Percentiles rank a stretch among this genome's conserved stretches.
These are phyloP conservation scores for Ogataea sp. DNA, from an alignment of 805 yeast species.

Conservation along the genomic window DNA sequence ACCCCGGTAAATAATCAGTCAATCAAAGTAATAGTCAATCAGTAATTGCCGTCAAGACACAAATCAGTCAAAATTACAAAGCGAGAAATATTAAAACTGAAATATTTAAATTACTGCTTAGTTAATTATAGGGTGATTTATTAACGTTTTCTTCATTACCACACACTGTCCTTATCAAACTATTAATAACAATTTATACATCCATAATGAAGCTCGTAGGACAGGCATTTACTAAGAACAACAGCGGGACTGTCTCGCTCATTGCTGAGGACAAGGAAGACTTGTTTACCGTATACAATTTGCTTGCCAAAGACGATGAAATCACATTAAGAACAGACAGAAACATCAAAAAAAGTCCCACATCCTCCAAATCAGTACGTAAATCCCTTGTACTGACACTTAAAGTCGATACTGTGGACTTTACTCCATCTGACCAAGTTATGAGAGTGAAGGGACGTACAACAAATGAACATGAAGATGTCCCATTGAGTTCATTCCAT, in stretches of 20 bases:
- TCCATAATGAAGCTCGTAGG: slow-evolving; percentile 45
- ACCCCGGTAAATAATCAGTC: not conserved
- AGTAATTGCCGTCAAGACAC: too few relatives aligned
- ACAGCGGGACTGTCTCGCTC: slow-evolving; percentile 56
- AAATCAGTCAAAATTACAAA: too few relatives aligned
- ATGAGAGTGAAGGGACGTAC: slow-evolving; percentile 80
- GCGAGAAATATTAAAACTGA: too few relatives aligned
- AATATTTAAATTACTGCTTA: too few relatives aligned
- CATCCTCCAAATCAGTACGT: slow-evolving; percentile 31
- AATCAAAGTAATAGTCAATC: too few relatives aligned
- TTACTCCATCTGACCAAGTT: slow-evolving; percentile 66
- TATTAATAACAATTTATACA: too few relatives aligned
- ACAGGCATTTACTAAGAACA: slow-evolving; percentile 45
- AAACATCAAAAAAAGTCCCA: slow-evolving; percentile 37
- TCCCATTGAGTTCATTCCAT: slow-evolving; percentile 80
- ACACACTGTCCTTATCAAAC: too few relatives aligned
- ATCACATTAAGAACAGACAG: slow-evolving; percentile 62
- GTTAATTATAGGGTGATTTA: too few relatives aligned
- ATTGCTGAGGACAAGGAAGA: slow-evolving; percentile 88
- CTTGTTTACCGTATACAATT: slow-evolving; percentile 79
- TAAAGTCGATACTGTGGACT: slow-evolving; percentile 62
- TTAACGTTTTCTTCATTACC: too few relatives aligned
- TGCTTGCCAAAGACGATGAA: slow-evolving; percentile 70
- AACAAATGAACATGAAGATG: slow-evolving; percentile 56
- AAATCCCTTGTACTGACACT: slow-evolving; percentile 56